Percentiles rank a stretch among this genome's conserved stretches.
Evolutionary conservation across 2,329 filamentous ascomycete species (phyloP).

Genomic region (Curvularia eragrostidis): DNA sequence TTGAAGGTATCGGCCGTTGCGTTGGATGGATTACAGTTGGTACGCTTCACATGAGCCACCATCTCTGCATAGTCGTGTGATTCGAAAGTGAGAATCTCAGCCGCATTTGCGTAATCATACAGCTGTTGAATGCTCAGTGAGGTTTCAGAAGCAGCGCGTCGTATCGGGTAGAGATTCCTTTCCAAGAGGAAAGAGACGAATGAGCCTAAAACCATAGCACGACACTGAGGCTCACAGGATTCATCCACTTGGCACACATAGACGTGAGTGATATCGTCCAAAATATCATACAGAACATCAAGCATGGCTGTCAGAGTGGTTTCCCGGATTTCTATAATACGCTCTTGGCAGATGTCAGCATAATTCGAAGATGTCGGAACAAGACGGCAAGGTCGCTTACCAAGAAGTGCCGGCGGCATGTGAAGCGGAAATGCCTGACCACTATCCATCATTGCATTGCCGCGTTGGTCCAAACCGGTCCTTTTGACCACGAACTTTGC

Average conservation of each 20-base stretch:
- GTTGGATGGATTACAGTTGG: slow-evolving; percentile 11
- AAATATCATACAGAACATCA: slow-evolving; percentile 6
- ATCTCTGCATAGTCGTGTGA: slow-evolving; percentile 15
- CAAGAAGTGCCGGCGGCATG: slow-evolving; percentile 17
- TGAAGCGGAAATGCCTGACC: slow-evolving; percentile 10
- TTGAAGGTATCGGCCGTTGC: slow-evolving; percentile 13
- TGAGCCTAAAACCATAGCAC: slow-evolving; percentile 9
- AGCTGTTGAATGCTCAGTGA: slow-evolving; percentile 13
- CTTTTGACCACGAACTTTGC: slow-evolving; percentile 13
- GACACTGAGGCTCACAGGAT: slow-evolving; percentile 11
- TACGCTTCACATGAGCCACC: slow-evolving; percentile 8
- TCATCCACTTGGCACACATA: slow-evolving; percentile 13
- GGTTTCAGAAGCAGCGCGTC: slow-evolving; percentile 12
- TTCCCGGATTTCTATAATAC: slow-evolving; percentile 13
- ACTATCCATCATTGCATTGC: slow-evolving; percentile 2
- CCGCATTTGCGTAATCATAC: slow-evolving; percentile 3
- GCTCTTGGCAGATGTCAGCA: slow-evolving; percentile 9
- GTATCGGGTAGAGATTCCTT: slow-evolving; percentile 12
- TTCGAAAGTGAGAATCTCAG: slow-evolving; percentile 10
- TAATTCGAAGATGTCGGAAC: too few species aligned
- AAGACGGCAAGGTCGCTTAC: not conserved
- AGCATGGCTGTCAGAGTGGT: slow-evolving; percentile 11
- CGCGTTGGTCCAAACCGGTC: slow-evolving; percentile 9
- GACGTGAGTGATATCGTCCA: slow-evolving; percentile 15
- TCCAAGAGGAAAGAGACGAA: slow-evolving; percentile 15